Conservation (phyloP, 495 filamentous ascomycete species). For the Tirmania nivea region DNA sequence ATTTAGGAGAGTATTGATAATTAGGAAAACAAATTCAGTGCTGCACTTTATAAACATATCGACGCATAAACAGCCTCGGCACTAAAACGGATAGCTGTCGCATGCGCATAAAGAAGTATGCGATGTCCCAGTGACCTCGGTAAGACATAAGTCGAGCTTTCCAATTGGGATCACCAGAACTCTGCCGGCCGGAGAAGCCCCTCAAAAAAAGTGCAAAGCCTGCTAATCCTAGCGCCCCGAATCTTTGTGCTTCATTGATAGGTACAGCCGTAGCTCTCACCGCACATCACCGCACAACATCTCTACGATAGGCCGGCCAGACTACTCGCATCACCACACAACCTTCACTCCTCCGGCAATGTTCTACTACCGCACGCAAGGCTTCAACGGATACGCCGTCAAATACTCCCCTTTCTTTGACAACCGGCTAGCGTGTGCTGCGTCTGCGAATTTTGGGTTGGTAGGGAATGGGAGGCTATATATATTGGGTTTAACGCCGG, state of each 20-base stretch:
- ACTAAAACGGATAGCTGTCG: too few relatives aligned
- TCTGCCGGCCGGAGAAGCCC: neutral
- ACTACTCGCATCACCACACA: too few relatives aligned
- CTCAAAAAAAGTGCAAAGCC: neutral
- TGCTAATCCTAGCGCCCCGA: neutral
- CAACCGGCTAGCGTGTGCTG: slow-evolving; percentile 67
- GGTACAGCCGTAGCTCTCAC: neutral
- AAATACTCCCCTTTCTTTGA: slow-evolving; percentile 98
- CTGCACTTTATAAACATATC: too few relatives aligned
- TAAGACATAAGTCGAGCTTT: too few relatives aligned
- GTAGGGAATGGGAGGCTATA: slow-evolving; percentile 87
- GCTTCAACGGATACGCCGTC: slow-evolving; percentile 83
- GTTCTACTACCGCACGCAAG: slow-evolving; percentile 81
- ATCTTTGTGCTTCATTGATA: neutral
- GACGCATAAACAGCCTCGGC: too few relatives aligned
- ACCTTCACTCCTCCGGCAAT: slow-evolving; percentile 24
- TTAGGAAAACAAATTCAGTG: too few relatives aligned
- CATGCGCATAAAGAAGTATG: too few relatives aligned
- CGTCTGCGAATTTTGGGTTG: slow-evolving; percentile 80
- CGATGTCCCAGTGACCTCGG: too few relatives aligned
- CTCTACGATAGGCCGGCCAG: too few relatives aligned
- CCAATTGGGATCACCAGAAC: too few relatives aligned
- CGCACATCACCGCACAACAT: neutral
- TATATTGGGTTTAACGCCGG: slow-evolving; percentile 53
- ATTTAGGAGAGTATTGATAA: too few relatives aligned